These are phyloP conservation scores for Murraya koenigii DNA, from an alignment of 345 rosid species.

Conservation along the genomic window DNA sequence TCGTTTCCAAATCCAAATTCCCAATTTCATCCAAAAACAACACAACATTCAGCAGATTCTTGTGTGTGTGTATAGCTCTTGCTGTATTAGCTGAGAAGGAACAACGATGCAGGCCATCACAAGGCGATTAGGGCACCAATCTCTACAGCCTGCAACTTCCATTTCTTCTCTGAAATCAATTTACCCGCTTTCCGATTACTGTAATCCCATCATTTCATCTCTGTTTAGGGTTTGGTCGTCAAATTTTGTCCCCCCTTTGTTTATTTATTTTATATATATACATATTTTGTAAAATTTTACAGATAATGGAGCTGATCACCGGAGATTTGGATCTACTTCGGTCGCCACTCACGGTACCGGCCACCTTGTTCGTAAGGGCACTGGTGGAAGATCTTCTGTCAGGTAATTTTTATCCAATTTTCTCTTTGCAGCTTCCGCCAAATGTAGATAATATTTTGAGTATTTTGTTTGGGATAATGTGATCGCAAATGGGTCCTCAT, in stretches of 20 bases:
- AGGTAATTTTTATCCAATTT: slow-evolving; percentile 42
- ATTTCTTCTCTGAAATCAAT: slow-evolving; percentile 46
- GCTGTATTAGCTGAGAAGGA: neutral
- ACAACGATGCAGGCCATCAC: slow-evolving; percentile 70
- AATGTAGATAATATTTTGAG: neutral
- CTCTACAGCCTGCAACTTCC: slow-evolving; percentile 42
- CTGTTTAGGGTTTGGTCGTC: neutral
- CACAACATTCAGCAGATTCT: too few relatives aligned
- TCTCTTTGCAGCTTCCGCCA: neutral
- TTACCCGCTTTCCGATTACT: slow-evolving; percentile 47
- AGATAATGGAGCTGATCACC: slow-evolving; percentile 63
- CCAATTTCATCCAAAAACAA: neutral
- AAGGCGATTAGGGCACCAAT: slow-evolving; percentile 58
- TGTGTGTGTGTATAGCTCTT: too few relatives aligned
- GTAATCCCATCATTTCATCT: slow-evolving; percentile 33
- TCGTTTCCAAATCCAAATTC: neutral
- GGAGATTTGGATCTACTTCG: slow-evolving; percentile 63
- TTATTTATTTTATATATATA: too few relatives aligned
- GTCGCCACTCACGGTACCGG: slow-evolving; percentile 63
- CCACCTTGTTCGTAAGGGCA: slow-evolving; percentile 92
- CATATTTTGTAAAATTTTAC: slow-evolving; percentile 10
- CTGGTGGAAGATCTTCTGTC: slow-evolving; percentile 98
- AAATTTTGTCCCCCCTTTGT: neutral
- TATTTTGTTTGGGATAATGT: neutral
- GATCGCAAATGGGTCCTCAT: neutral